Evolutionary conservation across 1,284 basidiomycete species (phyloP).

Genomic region (Austroboletus novae-zelandiae): DNA sequence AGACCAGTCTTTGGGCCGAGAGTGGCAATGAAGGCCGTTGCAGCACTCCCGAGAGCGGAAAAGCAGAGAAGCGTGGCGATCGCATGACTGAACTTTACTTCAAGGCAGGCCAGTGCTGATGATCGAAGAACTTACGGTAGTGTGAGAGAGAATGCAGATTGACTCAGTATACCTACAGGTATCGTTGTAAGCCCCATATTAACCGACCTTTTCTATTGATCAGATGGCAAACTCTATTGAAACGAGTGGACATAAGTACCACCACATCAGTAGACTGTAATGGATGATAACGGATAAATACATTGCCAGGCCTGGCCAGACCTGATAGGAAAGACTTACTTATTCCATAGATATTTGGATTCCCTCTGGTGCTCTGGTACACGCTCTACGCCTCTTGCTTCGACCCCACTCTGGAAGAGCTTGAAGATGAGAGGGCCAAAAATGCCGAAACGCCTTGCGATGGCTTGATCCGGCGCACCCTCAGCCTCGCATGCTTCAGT

Average conservation of each 20-base stretch:
- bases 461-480: slow-evolving; percentile 33
- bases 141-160: slow-evolving; percentile 51
- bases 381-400: slow-evolving; percentile 51
- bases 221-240: not conserved
- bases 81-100: slow-evolving; percentile 34
- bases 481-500: slow-evolving; percentile 8
- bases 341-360: slow-evolving; percentile 48
- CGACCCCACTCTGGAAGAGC: slow-evolving; percentile 45
- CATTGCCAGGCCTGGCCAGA: not conserved
- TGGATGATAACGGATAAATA: slow-evolving; percentile 8
- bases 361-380: slow-evolving; percentile 46
- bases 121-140: slow-evolving; percentile 37
- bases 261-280: slow-evolving; percentile 44
- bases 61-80: slow-evolving; percentile 46
- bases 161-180: slow-evolving; percentile 56
- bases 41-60: slow-evolving; percentile 38
- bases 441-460: slow-evolving; percentile 37
- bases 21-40: slow-evolving; percentile 52
- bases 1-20: slow-evolving; percentile 44
- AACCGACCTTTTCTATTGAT: slow-evolving; percentile 41
- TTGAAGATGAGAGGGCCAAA: slow-evolving; percentile 38
- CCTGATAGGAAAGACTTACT: slow-evolving; percentile 20
- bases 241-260: slow-evolving; percentile 36
- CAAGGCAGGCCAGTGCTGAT: not conserved
- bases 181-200: slow-evolving; percentile 53